Evolutionary conservation across 2,329 filamentous ascomycete species (phyloP).

Genomic region (Emydomyces testavorans): DNA sequence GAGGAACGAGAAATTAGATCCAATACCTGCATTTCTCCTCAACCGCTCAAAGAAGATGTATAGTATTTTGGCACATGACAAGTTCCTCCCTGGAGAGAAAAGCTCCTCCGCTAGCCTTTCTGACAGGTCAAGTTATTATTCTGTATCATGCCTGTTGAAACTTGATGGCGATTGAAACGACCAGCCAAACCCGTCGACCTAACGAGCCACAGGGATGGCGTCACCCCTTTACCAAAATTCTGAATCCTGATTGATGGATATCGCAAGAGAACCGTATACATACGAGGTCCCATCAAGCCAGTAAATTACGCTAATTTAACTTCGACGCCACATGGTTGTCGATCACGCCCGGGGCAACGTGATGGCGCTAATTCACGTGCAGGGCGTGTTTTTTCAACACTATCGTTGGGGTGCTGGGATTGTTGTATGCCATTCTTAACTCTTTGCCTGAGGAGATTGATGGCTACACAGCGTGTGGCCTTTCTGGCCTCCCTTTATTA

Average conservation of each 20-base stretch:
- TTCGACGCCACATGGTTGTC: slow-evolving; percentile 1
- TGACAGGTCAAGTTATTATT: too few species aligned
- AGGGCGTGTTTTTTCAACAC: neutral
- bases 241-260: neutral
- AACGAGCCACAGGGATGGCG: neutral
- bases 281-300: too few species aligned
- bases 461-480: too few species aligned
- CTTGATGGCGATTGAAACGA: neutral
- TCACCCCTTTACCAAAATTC: neutral
- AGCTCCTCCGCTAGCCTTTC: neutral
- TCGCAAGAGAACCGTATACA: neutral
- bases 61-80: neutral
- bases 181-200: neutral
- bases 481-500: too few species aligned
- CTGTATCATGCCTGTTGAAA: too few species aligned
- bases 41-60: neutral
- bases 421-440: too few species aligned
- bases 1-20: too few species aligned
- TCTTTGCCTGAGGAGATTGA: too few species aligned
- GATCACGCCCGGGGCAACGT: neutral
- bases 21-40: too few species aligned
- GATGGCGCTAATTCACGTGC: neutral
- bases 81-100: neutral
- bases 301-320: neutral
- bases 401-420: too few species aligned